Percentiles rank a stretch among this genome's conserved stretches.
Evolutionary conservation across 805 yeast genomes (phyloP).

Genomic region (Vanderwaltozyma verrucispora): DNA sequence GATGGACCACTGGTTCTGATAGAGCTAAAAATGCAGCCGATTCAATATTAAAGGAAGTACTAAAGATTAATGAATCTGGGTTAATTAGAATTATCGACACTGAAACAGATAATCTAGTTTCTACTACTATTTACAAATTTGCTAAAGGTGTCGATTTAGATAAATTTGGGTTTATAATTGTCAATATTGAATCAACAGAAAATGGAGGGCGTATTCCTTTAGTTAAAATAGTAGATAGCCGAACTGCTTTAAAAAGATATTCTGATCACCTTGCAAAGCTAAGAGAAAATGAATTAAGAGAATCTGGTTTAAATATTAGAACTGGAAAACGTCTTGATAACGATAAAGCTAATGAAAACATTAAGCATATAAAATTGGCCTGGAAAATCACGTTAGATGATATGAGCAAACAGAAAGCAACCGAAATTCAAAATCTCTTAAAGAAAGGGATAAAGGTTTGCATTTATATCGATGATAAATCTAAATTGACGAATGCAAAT

Average conservation of each 20-base stretch:
- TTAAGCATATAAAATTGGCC: constrained; percentile 40
- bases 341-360: constrained; percentile 20
- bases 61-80: constrained; percentile 19
- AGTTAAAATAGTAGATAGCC: constrained; percentile 19
- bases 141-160: constrained; percentile 20
- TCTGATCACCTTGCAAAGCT: constrained; percentile 20
- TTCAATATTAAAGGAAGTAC: constrained; percentile 10
- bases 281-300: constrained; percentile 18
- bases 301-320: constrained; percentile 12
- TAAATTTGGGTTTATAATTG: constrained; percentile 18
- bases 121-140: constrained; percentile 15
- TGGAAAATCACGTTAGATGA: constrained; percentile 51
- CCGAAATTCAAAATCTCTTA: constrained; percentile 38
- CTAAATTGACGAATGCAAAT: constrained; percentile 11
- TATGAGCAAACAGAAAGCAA: constrained; percentile 40
- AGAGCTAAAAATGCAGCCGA: constrained; percentile 24
- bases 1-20: constrained; percentile 25
- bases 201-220: constrained; percentile 15
- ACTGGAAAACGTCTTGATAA: constrained; percentile 2
- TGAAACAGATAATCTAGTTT: constrained; percentile 13
- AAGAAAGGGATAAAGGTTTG: constrained; percentile 35
- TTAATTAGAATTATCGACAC: constrained; percentile 15
- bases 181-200: constrained; percentile 12
- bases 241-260: constrained; percentile 20
- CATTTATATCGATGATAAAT: constrained; percentile 33